phyloP scores from a whole-genome alignment of 306 rosid genomes.

The Argentina anserina region DNA sequence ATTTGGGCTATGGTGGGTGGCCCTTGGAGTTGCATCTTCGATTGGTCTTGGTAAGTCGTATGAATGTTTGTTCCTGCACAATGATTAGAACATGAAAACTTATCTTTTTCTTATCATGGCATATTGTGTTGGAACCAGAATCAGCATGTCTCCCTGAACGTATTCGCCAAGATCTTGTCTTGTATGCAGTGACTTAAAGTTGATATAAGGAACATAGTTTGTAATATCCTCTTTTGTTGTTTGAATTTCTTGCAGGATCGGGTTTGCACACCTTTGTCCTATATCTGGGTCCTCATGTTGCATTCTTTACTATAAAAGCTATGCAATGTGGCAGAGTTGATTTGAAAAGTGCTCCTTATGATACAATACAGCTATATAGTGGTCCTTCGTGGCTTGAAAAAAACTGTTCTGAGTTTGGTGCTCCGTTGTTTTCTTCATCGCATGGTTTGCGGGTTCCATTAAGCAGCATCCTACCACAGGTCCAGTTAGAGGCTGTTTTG shows the following conservation, averaged over 20 bases:
- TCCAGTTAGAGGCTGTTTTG: constrained; percentile 86
- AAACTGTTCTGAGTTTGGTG: constrained; percentile 82
- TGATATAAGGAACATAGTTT: constrained; percentile 1
- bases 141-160: constrained; percentile 5
- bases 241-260: constrained; percentile 65
- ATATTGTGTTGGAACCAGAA: constrained; percentile 14
- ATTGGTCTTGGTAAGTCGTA: constrained; percentile 86
- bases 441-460: constrained; percentile 79
- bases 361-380: constrained; percentile 79
- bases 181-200: neutral
- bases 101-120: constrained; percentile 10
- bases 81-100: constrained; percentile 9
- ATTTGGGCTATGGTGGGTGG: constrained; percentile 89
- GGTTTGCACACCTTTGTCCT: constrained; percentile 99
- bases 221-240: constrained; percentile 10
- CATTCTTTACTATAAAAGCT: constrained; percentile 85
- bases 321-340: constrained; percentile 97
- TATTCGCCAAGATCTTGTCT: neutral
- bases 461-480: constrained; percentile 76
- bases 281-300: constrained; percentile 97
- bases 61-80: neutral
- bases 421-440: constrained; percentile 55
- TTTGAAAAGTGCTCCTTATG: constrained; percentile 87
- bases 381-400: constrained; percentile 96
- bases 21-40: constrained; percentile 96